Percentiles rank a stretch among this genome's conserved stretches.
Conservation (phyloP, 2,329 filamentous ascomycete species). For the Talaromyces rugulosus region DNA sequence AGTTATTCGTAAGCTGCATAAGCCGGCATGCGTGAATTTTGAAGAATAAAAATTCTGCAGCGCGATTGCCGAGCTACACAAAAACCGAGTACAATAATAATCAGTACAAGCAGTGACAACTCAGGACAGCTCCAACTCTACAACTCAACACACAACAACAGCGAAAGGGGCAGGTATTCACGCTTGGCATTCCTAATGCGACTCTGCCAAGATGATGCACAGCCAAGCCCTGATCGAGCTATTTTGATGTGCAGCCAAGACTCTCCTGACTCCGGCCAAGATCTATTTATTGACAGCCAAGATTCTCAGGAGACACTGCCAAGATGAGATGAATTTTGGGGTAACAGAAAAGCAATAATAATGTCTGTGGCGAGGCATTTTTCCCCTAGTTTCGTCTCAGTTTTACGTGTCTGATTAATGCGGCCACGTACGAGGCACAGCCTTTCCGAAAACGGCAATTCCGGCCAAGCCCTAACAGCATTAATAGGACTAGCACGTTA, state of each 20-base stretch:
- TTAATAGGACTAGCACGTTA: no score
- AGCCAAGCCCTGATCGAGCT: neutral
- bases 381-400: no score
- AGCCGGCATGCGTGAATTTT: neutral
- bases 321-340: no score
- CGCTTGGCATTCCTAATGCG: neutral
- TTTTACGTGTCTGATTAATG: neutral
- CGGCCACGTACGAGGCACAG: neutral
- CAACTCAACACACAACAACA: no score
- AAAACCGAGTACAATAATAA: no score
- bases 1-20: neutral
- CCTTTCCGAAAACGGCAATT: neutral
- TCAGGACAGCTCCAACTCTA: no score
- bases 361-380: no score
- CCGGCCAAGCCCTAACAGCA: neutral
- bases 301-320: no score
- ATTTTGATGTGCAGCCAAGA: neutral
- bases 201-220: neutral
- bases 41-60: neutral
- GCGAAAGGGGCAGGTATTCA: neutral
- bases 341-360: no score
- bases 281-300: neutral
- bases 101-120: neutral
- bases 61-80: neutral
- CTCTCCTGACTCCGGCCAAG: neutral